Conservation (phyloP, 179 eudicot species). For the Sideroxylon spinosum region DNA sequence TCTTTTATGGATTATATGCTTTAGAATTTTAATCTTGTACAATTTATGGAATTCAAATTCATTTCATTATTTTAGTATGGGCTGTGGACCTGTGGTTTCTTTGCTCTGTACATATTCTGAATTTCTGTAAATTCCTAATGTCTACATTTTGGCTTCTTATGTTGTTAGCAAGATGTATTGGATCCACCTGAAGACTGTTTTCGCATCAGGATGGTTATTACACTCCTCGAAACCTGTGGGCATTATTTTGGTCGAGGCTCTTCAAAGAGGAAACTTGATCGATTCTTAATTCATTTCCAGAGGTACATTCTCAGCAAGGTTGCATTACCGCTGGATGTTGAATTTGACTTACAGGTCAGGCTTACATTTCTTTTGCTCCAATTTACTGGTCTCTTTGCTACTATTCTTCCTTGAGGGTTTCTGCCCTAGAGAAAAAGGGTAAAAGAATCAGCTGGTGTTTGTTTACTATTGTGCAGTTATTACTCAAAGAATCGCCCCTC, state of each 20-base stretch:
- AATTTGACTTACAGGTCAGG: conserved; percentile 93
- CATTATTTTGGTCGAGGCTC: conserved; percentile 96
- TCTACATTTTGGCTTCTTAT: conserved; percentile 14
- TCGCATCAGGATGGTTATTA: conserved; percentile 81
- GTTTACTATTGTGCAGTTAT: not conserved
- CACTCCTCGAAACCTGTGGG: conserved; percentile 95
- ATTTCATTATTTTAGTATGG: not conserved
- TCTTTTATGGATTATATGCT: too few relatives aligned
- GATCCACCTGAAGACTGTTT: conserved; percentile 98
- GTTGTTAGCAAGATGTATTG: conserved; percentile 65
- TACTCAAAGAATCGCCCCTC: not conserved
- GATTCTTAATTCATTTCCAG: conserved; percentile 88
- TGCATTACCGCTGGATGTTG: conserved; percentile 84
- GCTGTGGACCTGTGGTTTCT: not conserved
- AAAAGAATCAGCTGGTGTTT: not conserved
- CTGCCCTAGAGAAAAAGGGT: not conserved
- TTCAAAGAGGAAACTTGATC: conserved; percentile 84
- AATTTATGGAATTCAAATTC: not conserved
- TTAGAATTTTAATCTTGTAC: not conserved
- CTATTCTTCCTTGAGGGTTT: not conserved
- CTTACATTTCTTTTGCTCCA: not conserved
- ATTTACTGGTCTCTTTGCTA: not conserved
- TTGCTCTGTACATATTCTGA: not conserved
- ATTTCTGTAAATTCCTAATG: not conserved
- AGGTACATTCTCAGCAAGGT: conserved; percentile 82